Base-by-base conservation (phyloP, 768 basidiomycete genomes). In the Mycena amicta region DNA sequence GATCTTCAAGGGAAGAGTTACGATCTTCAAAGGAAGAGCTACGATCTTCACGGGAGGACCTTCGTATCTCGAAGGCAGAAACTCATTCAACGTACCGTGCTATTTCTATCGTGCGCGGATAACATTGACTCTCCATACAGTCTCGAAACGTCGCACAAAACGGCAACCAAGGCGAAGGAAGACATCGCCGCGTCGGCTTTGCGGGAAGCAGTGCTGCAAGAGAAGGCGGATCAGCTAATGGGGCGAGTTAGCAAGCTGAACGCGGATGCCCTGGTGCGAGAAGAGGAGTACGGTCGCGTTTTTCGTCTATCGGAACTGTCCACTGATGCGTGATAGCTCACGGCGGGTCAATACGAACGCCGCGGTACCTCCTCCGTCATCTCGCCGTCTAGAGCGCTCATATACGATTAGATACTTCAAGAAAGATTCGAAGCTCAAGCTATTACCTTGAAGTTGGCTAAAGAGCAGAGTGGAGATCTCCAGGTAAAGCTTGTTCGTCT, bases 371-470 rank as follows among this genome's bases (percentile, higher is more conserved):
- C n/a, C n/a, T n/a, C n/a, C n/a, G n/a, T n/a, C n/a, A n/a, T n/a
- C n/a, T n/a, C n/a, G n/a, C n/a, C n/a, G n/a, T n/a, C n/a, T n/a
- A n/a, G n/a, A n/a, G n/a, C n/a, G n/a, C n/a, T n/a, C n/a, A n/a
- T n/a, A n/a, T n/a, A n/a, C n/a, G n/a, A n/a, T n/a, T n/a, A n/a
- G n/a, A 69, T 77, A 33, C 72, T 86, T 16, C 81, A 87, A 65
- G 85, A 88, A 53, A 79, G 85, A 25, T 83, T 82, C 52, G 86
- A 88, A 13, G 79, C 84, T 16, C 85, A 87, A 61, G 68, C 77
- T 1, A 71, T 82, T 5, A 81, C 83, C 1, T 69, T 86, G 47
- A 76, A 78, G 25, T 68, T 86, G 23, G 77, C 82, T 5, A 84
- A 83, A 63, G 85, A 88, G 58, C 74, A 80, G 4, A 68, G 77